Base-by-base conservation (phyloP, 2,329 filamentous ascomycete genomes). In the Colletotrichum kahawae region DNA sequence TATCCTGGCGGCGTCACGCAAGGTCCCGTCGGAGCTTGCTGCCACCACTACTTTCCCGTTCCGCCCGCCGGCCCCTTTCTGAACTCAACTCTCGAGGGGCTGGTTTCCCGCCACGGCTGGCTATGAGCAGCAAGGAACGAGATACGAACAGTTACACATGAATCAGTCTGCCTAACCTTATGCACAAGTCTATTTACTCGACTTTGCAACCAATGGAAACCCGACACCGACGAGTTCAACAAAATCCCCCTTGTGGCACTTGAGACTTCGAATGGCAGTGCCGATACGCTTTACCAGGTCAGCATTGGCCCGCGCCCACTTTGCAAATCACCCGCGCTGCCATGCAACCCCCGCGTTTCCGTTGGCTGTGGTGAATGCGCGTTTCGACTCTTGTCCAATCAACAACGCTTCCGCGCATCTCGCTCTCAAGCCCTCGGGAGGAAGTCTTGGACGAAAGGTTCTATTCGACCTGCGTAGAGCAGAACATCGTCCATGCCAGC, bases 321-420 rank as follows among this genome's bases (percentile, higher is more conserved):
- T 51, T 70, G 73, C 70, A 67, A 57, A 74, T 70, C 73, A 70
- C 64, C 70, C 73, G 73, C 48, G 51, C 51, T 51, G 48, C 64
- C 63, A 73, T 74, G 64, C 73, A 69, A 64, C 57, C 73, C 71
- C 69, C 73, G 69, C 73, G 63, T 63, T 73, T 38, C 31, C 21
- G 33, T 27, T 34, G 43, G 43, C 62, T 59, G 24, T 27, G 51
- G 54, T 68, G 63, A 62, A 59, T 64, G 36, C 43, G 43, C 36
- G 65, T 74, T 64, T 65, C 67, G 71, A 51, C 60, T 34, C 18
- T 21, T 2, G 43, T 18, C 71, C 57, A 70, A 70, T 65, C 38
- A 56, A 33, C 27, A n/a, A 10, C 38, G 36, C 67, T 36, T 62
- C 67, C 18, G 31, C 48, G 48, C 31, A 24, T 13, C 6, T 51